Percentiles rank a stretch among this genome's conserved stretches.
Conservation (phyloP, 2,329 filamentous ascomycete species). For the Alternaria gansuensis region DNA sequence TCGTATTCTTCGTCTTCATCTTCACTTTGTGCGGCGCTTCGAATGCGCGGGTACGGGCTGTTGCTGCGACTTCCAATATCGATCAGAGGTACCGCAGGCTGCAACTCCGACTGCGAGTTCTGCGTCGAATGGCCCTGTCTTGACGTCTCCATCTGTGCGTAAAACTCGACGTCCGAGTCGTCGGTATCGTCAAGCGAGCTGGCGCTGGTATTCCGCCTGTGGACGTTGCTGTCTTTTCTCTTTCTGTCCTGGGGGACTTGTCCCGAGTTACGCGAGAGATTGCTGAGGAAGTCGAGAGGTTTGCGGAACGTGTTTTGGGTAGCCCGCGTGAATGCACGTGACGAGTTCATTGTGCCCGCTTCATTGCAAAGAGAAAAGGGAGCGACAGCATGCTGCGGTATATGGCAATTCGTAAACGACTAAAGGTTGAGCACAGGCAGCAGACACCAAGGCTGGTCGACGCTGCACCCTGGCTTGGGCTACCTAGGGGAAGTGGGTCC, state of each 20-base stretch:
- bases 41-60: conserved; percentile 56
- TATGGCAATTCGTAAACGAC: conserved; percentile 19
- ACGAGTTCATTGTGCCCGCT: conserved; percentile 46
- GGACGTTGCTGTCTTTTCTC: conserved; percentile 25
- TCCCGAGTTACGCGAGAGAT: conserved; percentile 34
- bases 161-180: conserved; percentile 47
- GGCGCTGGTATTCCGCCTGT: conserved; percentile 47
- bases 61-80: conserved; percentile 55
- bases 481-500: conserved; percentile 19
- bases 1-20: conserved; percentile 58
- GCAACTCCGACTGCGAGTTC: conserved; percentile 50
- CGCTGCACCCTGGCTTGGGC: conserved; percentile 21
- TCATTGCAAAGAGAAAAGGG: conserved; percentile 38
- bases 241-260: conserved; percentile 31
- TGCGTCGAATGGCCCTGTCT: conserved; percentile 40
- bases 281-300: conserved; percentile 50
- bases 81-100: conserved; percentile 56
- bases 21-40: conserved; percentile 57
- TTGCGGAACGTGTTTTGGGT: conserved; percentile 45
- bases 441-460: conserved; percentile 20
- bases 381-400: conserved; percentile 25
- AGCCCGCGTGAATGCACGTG: conserved; percentile 46
- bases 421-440: conserved; percentile 32
- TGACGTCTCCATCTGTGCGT: conserved; percentile 43
- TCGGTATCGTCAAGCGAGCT: conserved; percentile 53